phyloP scores from a whole-genome alignment of 2,329 filamentous ascomycete species.

The Pyrenophora teres region DNA sequence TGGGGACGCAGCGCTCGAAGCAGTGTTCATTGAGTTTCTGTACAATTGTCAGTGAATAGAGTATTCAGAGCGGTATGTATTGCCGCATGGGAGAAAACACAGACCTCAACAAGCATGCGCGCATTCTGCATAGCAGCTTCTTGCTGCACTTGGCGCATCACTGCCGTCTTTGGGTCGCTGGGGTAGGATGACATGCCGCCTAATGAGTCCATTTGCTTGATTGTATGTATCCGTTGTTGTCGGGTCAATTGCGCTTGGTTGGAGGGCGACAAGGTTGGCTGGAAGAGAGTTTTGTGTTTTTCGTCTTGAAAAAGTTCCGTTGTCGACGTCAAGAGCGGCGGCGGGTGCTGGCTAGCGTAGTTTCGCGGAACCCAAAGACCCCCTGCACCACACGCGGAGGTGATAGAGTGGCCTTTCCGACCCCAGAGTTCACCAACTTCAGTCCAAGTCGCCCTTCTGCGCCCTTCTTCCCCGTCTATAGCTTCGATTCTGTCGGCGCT shows the following conservation, averaged over 20 bases:
- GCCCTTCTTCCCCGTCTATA: constrained; percentile 32
- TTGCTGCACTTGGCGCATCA: constrained; percentile 60
- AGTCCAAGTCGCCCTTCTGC: constrained; percentile 33
- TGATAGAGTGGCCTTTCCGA: constrained; percentile 20
- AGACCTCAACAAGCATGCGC: constrained; percentile 53
- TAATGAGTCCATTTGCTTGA: constrained; percentile 40
- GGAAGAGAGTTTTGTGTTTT: neutral
- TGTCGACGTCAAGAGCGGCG: constrained; percentile 38
- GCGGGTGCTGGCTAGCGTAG: constrained; percentile 17
- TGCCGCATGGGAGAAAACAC: neutral
- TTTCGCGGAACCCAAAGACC: constrained; percentile 16
- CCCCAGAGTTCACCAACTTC: constrained; percentile 15
- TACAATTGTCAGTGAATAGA: neutral
- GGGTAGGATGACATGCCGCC: constrained; percentile 36
- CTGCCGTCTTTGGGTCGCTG: constrained; percentile 52
- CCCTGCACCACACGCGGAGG: constrained; percentile 36
- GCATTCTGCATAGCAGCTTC: constrained; percentile 59
- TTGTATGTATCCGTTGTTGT: constrained; percentile 3
- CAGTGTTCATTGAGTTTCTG: constrained; percentile 61
- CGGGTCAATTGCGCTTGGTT: neutral
- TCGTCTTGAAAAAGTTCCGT: constrained; percentile 26
- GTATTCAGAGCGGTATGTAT: neutral
- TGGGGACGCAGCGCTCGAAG: constrained; percentile 61
- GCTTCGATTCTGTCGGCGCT: constrained; percentile 17
- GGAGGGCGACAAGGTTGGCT: constrained; percentile 1